Base-by-base conservation (phyloP, 2,329 filamentous ascomycete species). In the Ascochyta clinopodiicola region DNA sequence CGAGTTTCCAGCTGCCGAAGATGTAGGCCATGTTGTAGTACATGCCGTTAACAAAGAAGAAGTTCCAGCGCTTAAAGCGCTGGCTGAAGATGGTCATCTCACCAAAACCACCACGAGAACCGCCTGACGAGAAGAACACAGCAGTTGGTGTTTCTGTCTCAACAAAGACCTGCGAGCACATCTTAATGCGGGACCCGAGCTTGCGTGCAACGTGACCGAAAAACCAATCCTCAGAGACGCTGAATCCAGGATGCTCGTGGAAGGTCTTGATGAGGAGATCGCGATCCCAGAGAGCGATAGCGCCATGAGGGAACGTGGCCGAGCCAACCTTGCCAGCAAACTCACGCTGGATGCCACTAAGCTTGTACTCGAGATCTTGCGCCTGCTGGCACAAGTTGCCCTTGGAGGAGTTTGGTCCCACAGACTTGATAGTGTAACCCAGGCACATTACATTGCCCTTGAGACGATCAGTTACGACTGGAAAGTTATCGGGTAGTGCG, bases 1-100 rank as follows among this genome's bases (percentile, higher is more conserved):
- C 79, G 7, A 83, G 69, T 50, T 78, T 78, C 81, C 81, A 83
- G 54, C 71, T 76, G 10, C 66, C 67, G 1, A 82, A 50, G 17
- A 83, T 78, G 49, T 83, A 82, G 4, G 66, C 61, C 60, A 81
- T 66, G 59, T 82, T 79, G 61, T 81, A 79, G 63, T 73, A 81
- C 64, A 82, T 74, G 13, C 80, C 76, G 36, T 79, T 78, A 2
- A 81, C 77, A 47, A 81, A 80, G 68, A 83, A 82, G 67, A 82
- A 82, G 44, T 82, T 82, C 81, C 81, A 82, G 13, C 80, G 69
- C 45, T 75, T 74, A 61, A 83, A 82, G 1, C 81, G 72, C 62
- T 83, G 81, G 54, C 77, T 77, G 67, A 79, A 81, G n/a, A 83
- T 76, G 0, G 80, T 82, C 78, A 80, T 82, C 62, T 83, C 81